Evolutionary conservation across 495 filamentous ascomycete species (phyloP).

Genomic region (Hypomontagnella submonticulosa): DNA sequence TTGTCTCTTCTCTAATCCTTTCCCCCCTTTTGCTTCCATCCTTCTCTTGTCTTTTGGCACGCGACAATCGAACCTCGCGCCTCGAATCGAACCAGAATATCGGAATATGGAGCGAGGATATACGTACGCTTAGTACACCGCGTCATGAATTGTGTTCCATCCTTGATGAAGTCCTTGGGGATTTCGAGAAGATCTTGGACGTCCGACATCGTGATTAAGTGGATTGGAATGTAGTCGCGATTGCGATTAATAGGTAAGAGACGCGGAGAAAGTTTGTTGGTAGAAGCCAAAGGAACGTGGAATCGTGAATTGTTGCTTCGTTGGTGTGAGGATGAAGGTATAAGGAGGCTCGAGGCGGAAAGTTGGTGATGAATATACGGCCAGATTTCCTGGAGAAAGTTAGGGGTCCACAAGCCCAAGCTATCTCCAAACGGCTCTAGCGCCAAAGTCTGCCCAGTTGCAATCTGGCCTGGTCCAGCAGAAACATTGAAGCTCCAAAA

Average conservation of each 20-base stretch:
- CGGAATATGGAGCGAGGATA: slow-evolving; percentile 12
- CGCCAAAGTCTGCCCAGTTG: slow-evolving; percentile 18
- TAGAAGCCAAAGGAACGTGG: background rate
- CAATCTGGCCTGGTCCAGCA: slow-evolving; percentile 38
- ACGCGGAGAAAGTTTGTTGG: slow-evolving; percentile 2
- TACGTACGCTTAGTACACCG: slow-evolving; percentile 82
- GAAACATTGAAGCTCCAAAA: background rate
- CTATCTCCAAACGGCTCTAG: slow-evolving; percentile 25
- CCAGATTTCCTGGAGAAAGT: slow-evolving; percentile 46
- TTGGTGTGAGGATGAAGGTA: background rate
- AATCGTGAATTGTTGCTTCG: slow-evolving; percentile 11
- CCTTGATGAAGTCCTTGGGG: slow-evolving; percentile 81
- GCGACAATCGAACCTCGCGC: background rate
- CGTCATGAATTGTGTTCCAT: slow-evolving; percentile 82
- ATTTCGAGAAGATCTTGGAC: slow-evolving; percentile 81
- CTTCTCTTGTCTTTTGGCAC: background rate
- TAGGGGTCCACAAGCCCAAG: slow-evolving; percentile 16
- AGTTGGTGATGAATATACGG: slow-evolving; percentile 43
- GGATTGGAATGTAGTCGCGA: slow-evolving; percentile 14
- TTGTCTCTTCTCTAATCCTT: background rate
- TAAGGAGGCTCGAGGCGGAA: slow-evolving; percentile 19
- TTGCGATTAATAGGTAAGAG: slow-evolving; percentile 4
- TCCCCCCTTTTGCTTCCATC: background rate
- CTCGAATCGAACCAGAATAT: background rate
- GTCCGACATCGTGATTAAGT: slow-evolving; percentile 67